These are phyloP conservation scores for Marasmius sp. DNA, from an alignment of 1,284 basidiomycete genomes.

Conservation along the genomic window DNA sequence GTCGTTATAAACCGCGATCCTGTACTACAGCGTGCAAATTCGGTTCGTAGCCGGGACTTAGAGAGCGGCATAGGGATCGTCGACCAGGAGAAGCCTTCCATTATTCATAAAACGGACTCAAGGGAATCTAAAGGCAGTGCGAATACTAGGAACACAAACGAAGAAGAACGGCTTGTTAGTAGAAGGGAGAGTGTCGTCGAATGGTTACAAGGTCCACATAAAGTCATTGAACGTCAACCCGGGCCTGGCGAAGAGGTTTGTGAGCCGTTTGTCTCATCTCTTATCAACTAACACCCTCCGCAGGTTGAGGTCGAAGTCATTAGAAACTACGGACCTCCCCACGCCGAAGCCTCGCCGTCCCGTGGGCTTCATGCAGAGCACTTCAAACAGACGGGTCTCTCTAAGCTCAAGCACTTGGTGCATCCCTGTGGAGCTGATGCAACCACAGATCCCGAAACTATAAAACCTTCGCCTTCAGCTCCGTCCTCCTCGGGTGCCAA, in stretches of 20 bases:
- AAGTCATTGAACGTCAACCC: neutral
- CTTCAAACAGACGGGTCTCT: neutral
- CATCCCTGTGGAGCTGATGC: neutral
- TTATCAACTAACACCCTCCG: neutral
- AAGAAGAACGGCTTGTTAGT: neutral
- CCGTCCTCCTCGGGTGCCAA: neutral
- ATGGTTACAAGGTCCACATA: conserved; percentile 3
- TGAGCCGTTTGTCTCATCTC: neutral
- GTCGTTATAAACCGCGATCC: conserved; percentile 8
- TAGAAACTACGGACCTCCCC: neutral
- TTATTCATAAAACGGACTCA: neutral
- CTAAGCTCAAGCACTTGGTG: neutral
- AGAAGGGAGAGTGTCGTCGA: neutral
- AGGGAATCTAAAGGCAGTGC: neutral
- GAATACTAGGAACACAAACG: neutral
- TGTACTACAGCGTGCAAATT: neutral
- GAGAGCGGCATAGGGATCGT: neutral
- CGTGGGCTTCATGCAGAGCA: neutral
- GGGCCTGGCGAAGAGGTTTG: conserved; percentile 6
- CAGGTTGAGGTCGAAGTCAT: conserved; percentile 8
- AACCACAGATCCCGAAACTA: neutral
- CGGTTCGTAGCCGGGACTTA: neutral
- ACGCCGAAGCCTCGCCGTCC: neutral
- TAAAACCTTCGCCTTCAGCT: neutral
- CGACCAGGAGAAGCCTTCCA: neutral